These are phyloP conservation scores for Fomitopsis palustris DNA, from an alignment of 1,284 basidiomycete genomes.

Conservation along the genomic window DNA sequence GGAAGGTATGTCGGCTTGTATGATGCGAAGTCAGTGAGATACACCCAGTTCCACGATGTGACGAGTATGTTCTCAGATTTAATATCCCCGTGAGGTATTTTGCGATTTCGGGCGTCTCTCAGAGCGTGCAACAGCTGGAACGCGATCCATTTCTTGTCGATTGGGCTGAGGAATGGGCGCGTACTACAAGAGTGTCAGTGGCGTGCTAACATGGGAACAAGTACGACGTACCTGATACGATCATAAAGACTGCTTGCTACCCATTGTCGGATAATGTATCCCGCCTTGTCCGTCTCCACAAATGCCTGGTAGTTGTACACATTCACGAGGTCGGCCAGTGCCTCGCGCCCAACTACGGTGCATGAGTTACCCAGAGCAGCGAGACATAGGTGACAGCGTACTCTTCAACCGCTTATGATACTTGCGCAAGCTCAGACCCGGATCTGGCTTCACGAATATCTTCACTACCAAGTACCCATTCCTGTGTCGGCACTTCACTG, in stretches of 20 bases:
- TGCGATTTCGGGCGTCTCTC: constrained; percentile 76
- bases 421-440: constrained; percentile 55
- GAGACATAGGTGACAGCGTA: constrained; percentile 28
- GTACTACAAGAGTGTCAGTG: constrained; percentile 53
- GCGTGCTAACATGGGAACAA: background rate
- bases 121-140: constrained; percentile 91
- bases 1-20: constrained; percentile 97
- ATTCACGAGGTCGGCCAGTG: constrained; percentile 82
- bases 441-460: constrained; percentile 79
- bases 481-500: constrained; percentile 74
- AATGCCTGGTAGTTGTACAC: constrained; percentile 90
- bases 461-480: constrained; percentile 76
- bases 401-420: constrained; percentile 66
- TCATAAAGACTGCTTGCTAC: constrained; percentile 95
- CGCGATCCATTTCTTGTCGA: constrained; percentile 99
- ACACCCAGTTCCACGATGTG: constrained; percentile 94
- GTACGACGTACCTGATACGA: constrained; percentile 79
- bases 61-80: constrained; percentile 98
- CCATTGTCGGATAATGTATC: constrained; percentile 95
- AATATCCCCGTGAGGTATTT: constrained; percentile 94
- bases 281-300: constrained; percentile 94
- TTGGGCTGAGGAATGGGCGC: constrained; percentile 85
- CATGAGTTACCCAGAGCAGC: constrained; percentile 3
- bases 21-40: constrained; percentile 94
- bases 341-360: constrained; percentile 75